Conservation (phyloP, 1,139 yeast species). For the Taphrina populina region DNA sequence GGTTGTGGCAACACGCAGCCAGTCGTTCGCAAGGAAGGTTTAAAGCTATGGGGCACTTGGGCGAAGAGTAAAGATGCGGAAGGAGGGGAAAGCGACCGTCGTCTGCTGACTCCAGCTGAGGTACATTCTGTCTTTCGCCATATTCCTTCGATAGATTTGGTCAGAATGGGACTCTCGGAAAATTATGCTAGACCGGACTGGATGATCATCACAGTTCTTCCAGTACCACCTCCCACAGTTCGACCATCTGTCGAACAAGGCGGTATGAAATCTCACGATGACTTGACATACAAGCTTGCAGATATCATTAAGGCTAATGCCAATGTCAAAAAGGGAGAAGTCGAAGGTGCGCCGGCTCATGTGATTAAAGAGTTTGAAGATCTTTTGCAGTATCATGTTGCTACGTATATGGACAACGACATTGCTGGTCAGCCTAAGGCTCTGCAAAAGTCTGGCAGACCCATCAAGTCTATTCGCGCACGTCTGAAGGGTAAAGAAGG, state of each 20-base stretch:
- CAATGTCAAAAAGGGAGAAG: conserved; percentile 91
- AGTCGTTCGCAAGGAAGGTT: conserved; percentile 89
- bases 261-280: conserved; percentile 99
- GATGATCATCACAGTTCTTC: conserved; percentile 93
- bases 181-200: conserved; percentile 99
- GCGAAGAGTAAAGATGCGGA: conserved; percentile 76
- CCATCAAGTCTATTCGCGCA: conserved; percentile 96
- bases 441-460: conserved; percentile 96
- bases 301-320: conserved; percentile 95
- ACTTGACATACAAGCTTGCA: conserved; percentile 93
- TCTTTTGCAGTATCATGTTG: conserved; percentile 91
- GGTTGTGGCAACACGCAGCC: conserved; percentile 99
- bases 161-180: conserved; percentile 81
- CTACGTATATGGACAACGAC: conserved; percentile 99
- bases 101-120: conserved; percentile 83
- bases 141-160: conserved; percentile 80
- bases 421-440: conserved; percentile 99
- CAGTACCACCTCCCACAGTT: conserved; percentile 99
- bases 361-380: conserved; percentile 96
- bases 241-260: conserved; percentile 98
- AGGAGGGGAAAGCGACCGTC: conserved; percentile 87
- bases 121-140: conserved; percentile 89
- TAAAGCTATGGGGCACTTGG: conserved; percentile 97
- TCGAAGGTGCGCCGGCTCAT: conserved; percentile 98
- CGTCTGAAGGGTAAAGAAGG: conserved; percentile 99